Conservation (phyloP, 1,284 basidiomycete genomes). For the Polyporus tsugae region DNA sequence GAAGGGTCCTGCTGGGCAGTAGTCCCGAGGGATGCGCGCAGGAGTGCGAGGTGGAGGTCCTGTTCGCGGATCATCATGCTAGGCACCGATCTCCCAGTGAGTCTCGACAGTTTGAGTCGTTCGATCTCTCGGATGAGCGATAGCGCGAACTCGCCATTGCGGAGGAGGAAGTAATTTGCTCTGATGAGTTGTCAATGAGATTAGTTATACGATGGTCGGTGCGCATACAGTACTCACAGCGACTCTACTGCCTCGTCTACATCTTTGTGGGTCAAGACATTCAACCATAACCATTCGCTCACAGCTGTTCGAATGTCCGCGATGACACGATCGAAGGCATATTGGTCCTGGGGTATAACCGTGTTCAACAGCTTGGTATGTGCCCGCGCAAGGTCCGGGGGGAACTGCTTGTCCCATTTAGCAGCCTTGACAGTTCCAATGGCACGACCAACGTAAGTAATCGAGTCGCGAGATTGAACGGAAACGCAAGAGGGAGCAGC, state of each 20-base stretch:
- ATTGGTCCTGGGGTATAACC: constrained; percentile 77
- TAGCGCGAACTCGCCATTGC: constrained; percentile 87
- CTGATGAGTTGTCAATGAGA: constrained; percentile 44
- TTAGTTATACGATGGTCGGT: not conserved
- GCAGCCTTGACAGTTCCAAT: constrained; percentile 84
- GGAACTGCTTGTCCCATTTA: constrained; percentile 81
- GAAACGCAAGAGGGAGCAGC: constrained; percentile 81
- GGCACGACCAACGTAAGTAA: constrained; percentile 87
- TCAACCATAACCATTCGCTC: constrained; percentile 92
- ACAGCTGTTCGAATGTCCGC: constrained; percentile 75
- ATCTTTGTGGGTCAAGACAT: constrained; percentile 85
- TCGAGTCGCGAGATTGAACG: constrained; percentile 76
- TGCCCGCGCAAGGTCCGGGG: constrained; percentile 65
- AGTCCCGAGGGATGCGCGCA: constrained; percentile 86
- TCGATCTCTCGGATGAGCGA: constrained; percentile 86
- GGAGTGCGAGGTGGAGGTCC: constrained; percentile 83
- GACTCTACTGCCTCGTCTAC: constrained; percentile 81
- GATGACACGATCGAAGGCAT: constrained; percentile 78
- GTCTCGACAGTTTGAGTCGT: constrained; percentile 76
- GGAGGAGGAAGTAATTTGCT: constrained; percentile 86
- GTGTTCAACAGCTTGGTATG: constrained; percentile 71
- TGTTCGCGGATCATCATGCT: constrained; percentile 86
- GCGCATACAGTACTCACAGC: constrained; percentile 54
- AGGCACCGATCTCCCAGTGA: constrained; percentile 70
- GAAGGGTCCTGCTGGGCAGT: constrained; percentile 83